Percentiles rank a stretch among this genome's conserved stretches.
These are phyloP conservation scores for Cryptococcus sp. DNA, from an alignment of 1,284 basidiomycete genomes.

Conservation along the genomic window DNA sequence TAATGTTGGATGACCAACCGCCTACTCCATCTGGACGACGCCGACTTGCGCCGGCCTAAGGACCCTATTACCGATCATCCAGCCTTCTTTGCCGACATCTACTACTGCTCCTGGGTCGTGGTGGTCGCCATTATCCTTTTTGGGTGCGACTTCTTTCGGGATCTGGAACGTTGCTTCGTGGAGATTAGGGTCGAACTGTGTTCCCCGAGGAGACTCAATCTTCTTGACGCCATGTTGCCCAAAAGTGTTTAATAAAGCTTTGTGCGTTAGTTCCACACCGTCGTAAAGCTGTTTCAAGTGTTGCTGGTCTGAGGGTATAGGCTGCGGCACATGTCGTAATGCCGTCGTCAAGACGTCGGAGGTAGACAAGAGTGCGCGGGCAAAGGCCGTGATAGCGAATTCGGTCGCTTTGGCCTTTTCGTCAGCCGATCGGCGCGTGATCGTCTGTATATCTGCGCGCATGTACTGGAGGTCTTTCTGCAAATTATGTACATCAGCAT, in stretches of 20 bases:
- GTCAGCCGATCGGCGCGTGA: conserved; percentile 83
- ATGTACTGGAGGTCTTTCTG: conserved; percentile 82
- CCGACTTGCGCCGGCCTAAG: conserved; percentile 95
- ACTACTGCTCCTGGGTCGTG: conserved; percentile 80
- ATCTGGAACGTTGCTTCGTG: conserved; percentile 96
- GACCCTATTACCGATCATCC: conserved; percentile 87
- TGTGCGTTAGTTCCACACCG: conserved; percentile 91
- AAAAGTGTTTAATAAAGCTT: conserved; percentile 83
- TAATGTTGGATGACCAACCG: too few species aligned
- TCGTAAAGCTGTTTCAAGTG: conserved; percentile 69
- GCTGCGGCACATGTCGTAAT: conserved; percentile 72
- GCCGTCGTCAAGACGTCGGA: conserved; percentile 90
- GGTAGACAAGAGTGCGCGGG: conserved; percentile 83
- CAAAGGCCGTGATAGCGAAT: conserved; percentile 90
- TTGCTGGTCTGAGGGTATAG: conserved; percentile 56
- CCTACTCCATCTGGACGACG: conserved; percentile 63
- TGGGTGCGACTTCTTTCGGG: conserved; percentile 64
- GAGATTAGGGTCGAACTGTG: conserved; percentile 88
- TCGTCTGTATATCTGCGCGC: conserved; percentile 92
- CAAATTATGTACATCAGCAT: background rate
- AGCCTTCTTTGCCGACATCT: conserved; percentile 88
- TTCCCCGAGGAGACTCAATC: conserved; percentile 67
- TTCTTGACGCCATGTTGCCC: conserved; percentile 87
- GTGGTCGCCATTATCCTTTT: conserved; percentile 57
- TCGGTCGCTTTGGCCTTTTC: conserved; percentile 92